Evolutionary conservation across 176 grass and related monocot genomes (phyloP).

Genomic region (Aegilops umbellulata): DNA sequence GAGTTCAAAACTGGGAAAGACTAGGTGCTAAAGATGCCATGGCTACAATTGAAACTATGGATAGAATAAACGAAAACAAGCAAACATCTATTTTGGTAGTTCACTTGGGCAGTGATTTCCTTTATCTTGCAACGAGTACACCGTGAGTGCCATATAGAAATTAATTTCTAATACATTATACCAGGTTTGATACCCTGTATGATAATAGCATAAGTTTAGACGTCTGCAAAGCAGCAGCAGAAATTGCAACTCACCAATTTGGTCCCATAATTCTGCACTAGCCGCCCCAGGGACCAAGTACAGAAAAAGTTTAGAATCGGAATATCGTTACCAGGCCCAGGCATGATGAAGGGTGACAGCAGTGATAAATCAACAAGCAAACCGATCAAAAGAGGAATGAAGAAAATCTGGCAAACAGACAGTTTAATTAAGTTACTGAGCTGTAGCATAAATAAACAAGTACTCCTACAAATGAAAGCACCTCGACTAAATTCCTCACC

Average conservation of each 20-base stretch:
- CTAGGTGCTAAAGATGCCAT: background rate
- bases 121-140: background rate
- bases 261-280: slow-evolving; percentile 37
- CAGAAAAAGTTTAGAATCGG: slow-evolving; percentile 32
- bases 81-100: background rate
- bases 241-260: slow-evolving; percentile 38
- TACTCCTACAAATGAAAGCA: background rate
- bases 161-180: background rate
- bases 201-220: slow-evolving; percentile 12
- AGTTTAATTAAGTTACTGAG: slow-evolving; percentile 25
- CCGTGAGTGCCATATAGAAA: background rate
- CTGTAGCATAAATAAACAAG: slow-evolving; percentile 16
- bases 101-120: background rate
- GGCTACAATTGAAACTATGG: background rate
- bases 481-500: slow-evolving; percentile 26
- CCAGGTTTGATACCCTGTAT: background rate
- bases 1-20: background rate
- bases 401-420: slow-evolving; percentile 26
- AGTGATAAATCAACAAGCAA: slow-evolving; percentile 38
- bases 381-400: slow-evolving; percentile 45
- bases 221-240: background rate
- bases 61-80: background rate
- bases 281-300: slow-evolving; percentile 34
- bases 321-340: slow-evolving; percentile 8
- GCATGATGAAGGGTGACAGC: slow-evolving; percentile 28